phyloP scores from a whole-genome alignment of 805 yeast species.

The Suhomyces sp. region DNA sequence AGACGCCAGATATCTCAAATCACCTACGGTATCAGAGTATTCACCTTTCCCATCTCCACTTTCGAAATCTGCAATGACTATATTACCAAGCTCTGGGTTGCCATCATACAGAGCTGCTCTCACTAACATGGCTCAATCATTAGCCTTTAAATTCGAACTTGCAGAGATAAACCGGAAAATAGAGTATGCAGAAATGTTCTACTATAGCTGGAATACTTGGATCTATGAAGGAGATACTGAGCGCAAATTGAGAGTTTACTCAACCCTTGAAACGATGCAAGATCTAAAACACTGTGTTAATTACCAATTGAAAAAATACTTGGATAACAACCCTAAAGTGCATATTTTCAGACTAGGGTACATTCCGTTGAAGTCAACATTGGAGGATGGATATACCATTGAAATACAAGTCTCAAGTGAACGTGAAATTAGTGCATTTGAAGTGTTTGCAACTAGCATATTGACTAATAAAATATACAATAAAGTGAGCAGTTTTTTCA shows the following conservation, averaged over 20 bases:
- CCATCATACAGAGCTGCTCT: constrained; percentile 7
- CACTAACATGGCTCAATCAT: constrained; percentile 2
- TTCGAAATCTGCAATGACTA: too few relatives aligned
- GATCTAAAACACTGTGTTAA: constrained; percentile 5
- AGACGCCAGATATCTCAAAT: too few relatives aligned
- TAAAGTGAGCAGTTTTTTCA: not conserved
- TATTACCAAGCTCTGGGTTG: constrained; percentile 8
- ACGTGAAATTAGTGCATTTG: constrained; percentile 3
- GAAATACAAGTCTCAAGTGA: constrained; percentile 8
- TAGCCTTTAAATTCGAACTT: constrained; percentile 3
- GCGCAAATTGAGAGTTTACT: constrained; percentile 1
- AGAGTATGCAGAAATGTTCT: constrained; percentile 6
- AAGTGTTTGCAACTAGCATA: constrained; percentile 2
- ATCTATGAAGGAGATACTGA: not conserved
- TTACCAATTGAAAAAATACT: not conserved
- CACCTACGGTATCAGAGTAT: too few relatives aligned
- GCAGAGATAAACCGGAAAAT: not conserved
- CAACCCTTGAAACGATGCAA: constrained; percentile 6
- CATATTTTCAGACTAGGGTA: constrained; percentile 10
- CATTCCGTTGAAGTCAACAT: constrained; percentile 5
- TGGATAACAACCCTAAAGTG: constrained; percentile 3
- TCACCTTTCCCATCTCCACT: too few relatives aligned
- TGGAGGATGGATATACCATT: constrained; percentile 12
- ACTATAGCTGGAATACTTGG: constrained; percentile 12
- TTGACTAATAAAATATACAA: constrained; percentile 9